These are phyloP conservation scores for Uncinocarpus reesii DNA, from an alignment of 2,329 filamentous ascomycete genomes.

Conservation along the genomic window DNA sequence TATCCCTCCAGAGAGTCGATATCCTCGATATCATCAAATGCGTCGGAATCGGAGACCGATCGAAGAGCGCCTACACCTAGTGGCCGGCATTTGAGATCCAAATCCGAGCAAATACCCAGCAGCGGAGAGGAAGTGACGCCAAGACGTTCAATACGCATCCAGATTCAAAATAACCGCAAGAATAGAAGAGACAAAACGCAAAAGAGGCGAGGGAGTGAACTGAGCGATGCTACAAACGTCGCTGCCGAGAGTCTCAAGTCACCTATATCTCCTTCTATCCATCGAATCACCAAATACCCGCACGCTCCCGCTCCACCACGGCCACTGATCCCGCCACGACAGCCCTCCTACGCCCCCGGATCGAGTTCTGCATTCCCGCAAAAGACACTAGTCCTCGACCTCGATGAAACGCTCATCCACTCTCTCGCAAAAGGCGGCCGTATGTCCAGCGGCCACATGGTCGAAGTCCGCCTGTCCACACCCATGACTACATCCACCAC, in stretches of 20 bases:
- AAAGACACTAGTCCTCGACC: slow-evolving; percentile 89
- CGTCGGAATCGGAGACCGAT: slow-evolving; percentile 48
- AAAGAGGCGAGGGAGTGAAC: slow-evolving; percentile 26
- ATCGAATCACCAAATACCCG: slow-evolving; percentile 74
- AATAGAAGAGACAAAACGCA: slow-evolving; percentile 55
- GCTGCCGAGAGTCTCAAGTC: slow-evolving; percentile 79
- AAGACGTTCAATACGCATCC: slow-evolving; percentile 79
- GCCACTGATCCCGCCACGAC: slow-evolving; percentile 76
- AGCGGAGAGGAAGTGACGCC: slow-evolving; percentile 54
- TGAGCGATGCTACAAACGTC: slow-evolving; percentile 32
- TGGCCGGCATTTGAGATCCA: slow-evolving; percentile 20
- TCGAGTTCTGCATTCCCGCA: slow-evolving; percentile 47
- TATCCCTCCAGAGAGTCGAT: slow-evolving; percentile 27
- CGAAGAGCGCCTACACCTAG: slow-evolving; percentile 13
- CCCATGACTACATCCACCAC: slow-evolving; percentile 32
- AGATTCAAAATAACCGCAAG: slow-evolving; percentile 69
- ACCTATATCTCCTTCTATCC: slow-evolving; percentile 66
- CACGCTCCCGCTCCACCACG: slow-evolving; percentile 80
- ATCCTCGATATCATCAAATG: slow-evolving; percentile 41
- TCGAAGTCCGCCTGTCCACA: slow-evolving; percentile 70
- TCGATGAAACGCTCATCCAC: slow-evolving; percentile 96
- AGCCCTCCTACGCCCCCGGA: slow-evolving; percentile 68
- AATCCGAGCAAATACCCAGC: slow-evolving; percentile 20
- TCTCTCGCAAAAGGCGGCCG: slow-evolving; percentile 93
- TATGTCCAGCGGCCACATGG: slow-evolving; percentile 97